Base-by-base conservation (phyloP, 1,284 basidiomycete species). In the Cutaneotrichosporon cutaneum region DNA sequence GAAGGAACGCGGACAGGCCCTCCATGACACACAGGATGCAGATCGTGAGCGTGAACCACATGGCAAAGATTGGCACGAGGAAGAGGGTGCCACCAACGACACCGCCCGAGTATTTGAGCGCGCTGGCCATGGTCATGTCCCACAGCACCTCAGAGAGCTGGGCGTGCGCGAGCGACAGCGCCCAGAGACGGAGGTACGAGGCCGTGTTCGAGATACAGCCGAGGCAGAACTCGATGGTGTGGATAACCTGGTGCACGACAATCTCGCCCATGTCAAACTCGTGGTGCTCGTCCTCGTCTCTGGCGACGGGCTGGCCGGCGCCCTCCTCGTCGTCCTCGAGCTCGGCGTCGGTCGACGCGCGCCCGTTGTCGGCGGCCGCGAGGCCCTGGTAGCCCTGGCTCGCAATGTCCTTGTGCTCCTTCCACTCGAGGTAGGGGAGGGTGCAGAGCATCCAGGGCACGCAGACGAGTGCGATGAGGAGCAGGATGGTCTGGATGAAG, bases 181-280 rank as follows among this genome's bases (percentile, higher is more conserved):
- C 96, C 95, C 95, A 99, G 42, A 99, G 85, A 81, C 95, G 95
- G 57, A 99, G 88, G 81, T 99, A 99, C 24, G 94, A 98, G 9
- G 95, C 96, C 69, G 96, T 99, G 81, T 99, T 97, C 68, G 96
- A 99, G 76, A 99, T 97, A 80, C 95, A 97, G 22, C 94, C 78
- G 88, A 99, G 86, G 77, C 95, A 98, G 83, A 98, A 99, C 82
- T 99, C 96, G 80, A 97, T 97, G 27, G 94, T 96, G 80, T 95
- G 94, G 73, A 99, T 99, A 67, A 96, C 84, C 79, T 98, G 95
- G 82, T 99, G 94, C 63, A 99, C 92, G 47, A 96, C 86, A 54
- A 97, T 87, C 81, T 99, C 95, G 74, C 93, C 85, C 78, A 98
- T 92, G 75, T 97, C 94, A 77, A 84, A 85, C 36, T 32, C 54